Conservation (phyloP, 148 eudicot species). For the Chenopodium formosanum region DNA sequence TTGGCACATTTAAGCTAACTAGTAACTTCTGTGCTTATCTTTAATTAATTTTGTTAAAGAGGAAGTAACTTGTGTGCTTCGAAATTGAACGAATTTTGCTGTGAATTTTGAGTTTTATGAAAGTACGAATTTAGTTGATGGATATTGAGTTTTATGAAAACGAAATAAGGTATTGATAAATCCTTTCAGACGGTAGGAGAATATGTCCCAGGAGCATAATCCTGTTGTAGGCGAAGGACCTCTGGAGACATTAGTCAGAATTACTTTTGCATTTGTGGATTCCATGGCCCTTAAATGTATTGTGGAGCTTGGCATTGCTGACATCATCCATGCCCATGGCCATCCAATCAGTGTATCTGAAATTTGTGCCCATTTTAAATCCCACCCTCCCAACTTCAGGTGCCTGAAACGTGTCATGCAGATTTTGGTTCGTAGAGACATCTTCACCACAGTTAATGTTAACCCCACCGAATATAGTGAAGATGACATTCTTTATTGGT, state of each 20-base stretch:
- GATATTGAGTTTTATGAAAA: no score
- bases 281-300: conserved; percentile 50
- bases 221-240: background rate
- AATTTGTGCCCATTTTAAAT: conserved; percentile 29
- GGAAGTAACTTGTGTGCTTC: no score
- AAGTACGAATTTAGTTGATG: no score
- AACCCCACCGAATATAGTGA: background rate
- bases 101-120: no score
- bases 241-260: conserved; percentile 20
- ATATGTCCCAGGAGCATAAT: no score
- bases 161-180: no score
- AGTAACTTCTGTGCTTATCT: background rate
- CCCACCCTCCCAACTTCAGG: conserved; percentile 25
- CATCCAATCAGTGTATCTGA: conserved; percentile 33
- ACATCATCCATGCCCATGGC: conserved; percentile 40
- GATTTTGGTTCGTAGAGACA: conserved; percentile 33
- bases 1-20: background rate
- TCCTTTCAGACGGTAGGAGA: no score
- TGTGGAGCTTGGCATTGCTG: conserved; percentile 45
- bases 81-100: background rate
- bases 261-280: conserved; percentile 28
- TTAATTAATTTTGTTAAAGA: no score
- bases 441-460: conserved; percentile 23
- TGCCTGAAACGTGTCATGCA: conserved; percentile 48
- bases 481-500: conserved; percentile 33